phyloP scores from a whole-genome alignment of 345 rosid species.

The Raphanus raphanistrum region DNA sequence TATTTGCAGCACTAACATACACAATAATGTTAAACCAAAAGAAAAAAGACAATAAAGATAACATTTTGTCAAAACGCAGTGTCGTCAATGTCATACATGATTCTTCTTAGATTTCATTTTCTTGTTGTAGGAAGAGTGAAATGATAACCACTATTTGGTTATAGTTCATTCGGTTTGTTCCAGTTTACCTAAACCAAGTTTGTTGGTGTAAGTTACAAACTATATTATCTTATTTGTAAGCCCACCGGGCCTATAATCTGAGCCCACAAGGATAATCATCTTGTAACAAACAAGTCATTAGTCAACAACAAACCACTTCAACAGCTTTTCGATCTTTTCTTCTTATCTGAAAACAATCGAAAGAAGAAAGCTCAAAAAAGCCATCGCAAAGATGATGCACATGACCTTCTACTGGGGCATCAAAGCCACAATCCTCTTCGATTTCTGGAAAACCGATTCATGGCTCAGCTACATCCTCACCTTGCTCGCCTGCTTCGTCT shows the following conservation, averaged over 20 bases:
- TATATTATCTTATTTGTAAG: neutral
- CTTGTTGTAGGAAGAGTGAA: no score
- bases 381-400: constrained; percentile 77
- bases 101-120: no score
- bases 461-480: constrained; percentile 64
- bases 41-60: neutral
- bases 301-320: constrained; percentile 2
- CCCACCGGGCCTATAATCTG: constrained; percentile 3
- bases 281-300: constrained; percentile 4
- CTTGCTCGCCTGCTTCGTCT: constrained; percentile 61
- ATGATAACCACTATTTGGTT: no score
- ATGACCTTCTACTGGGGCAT: constrained; percentile 89
- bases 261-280: constrained; percentile 22
- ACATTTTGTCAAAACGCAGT: neutral
- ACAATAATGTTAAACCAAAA: neutral
- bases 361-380: neutral
- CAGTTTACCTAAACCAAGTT: neutral
- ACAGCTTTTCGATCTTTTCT: neutral
- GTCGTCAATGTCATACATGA: neutral
- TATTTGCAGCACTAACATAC: neutral
- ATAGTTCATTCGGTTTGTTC: no score
- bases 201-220: neutral
- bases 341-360: neutral
- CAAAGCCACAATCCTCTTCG: constrained; percentile 65
- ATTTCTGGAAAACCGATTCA: constrained; percentile 66